Percentiles rank a stretch among this genome's conserved stretches.
These are phyloP conservation scores for Halophytophthora polymorphica DNA, from an alignment of 352 stramenopile genomes.

Conservation along the genomic window DNA sequence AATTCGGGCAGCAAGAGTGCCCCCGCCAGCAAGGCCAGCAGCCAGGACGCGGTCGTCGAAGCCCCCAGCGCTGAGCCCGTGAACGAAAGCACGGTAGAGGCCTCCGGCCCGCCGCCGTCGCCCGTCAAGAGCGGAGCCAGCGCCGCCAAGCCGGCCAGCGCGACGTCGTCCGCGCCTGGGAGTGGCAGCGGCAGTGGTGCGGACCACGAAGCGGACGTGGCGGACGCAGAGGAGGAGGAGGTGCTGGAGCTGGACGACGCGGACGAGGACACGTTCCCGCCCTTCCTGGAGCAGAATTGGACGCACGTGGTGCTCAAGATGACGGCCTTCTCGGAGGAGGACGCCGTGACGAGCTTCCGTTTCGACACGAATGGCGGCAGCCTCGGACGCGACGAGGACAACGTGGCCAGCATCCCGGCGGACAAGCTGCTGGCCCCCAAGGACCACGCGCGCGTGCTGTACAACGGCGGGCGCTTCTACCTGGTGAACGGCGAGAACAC, in stretches of 20 bases:
- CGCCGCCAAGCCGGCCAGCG: slow-evolving; percentile 2
- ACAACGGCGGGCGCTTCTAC: slow-evolving; percentile 61
- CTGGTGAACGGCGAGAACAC: slow-evolving; percentile 47
- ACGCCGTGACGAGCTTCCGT: slow-evolving; percentile 70
- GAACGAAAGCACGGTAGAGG: slow-evolving; percentile 12
- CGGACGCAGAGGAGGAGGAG: slow-evolving; percentile 1
- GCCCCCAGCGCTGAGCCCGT: slow-evolving; percentile 6
- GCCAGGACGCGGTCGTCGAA: slow-evolving; percentile 9
- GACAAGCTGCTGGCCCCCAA: slow-evolving; percentile 55
- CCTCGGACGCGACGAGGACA: slow-evolving; percentile 49
- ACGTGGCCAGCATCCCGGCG: slow-evolving; percentile 67
- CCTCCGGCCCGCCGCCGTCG: slow-evolving; percentile 4
- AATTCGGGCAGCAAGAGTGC: slow-evolving; percentile 21
- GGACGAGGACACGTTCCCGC: slow-evolving; percentile 24
- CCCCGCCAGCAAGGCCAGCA: slow-evolving; percentile 13
- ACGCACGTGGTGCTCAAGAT: slow-evolving; percentile 82
- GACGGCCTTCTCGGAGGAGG: slow-evolving; percentile 73
- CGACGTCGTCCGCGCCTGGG: slow-evolving; percentile 9
- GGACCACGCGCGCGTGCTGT: slow-evolving; percentile 59
- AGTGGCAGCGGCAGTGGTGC: slow-evolving; percentile 9
- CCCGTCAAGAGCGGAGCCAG: slow-evolving; percentile 10
- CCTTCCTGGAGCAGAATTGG: slow-evolving; percentile 47
- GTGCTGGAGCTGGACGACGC: neutral
- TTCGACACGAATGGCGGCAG: slow-evolving; percentile 49
- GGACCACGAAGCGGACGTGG: too few relatives aligned